Evolutionary conservation across 805 yeast genomes (phyloP), one percentile per base, ranked within the genome.

Genomic region (Pichia occidentalis): DNA sequence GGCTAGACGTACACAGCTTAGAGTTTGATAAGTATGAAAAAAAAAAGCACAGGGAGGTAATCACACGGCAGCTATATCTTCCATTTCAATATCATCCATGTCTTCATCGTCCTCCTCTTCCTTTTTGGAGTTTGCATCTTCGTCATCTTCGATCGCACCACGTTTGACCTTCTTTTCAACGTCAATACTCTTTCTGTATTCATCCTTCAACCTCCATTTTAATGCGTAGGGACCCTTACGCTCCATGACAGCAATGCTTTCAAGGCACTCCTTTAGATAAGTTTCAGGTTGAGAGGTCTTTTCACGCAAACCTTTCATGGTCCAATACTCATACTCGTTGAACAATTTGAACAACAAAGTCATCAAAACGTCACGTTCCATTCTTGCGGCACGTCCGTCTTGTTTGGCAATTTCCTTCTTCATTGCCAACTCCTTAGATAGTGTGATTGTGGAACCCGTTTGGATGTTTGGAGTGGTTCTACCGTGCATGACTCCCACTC

Each of bases 291-390:
- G 98, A 52, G 81, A 80, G 3, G 97, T 87, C 49, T 95, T 75
- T 57, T 92, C 98, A 54, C 86, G 82, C 45, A 92, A 68, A 27
- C 96, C 96, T 61, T 87, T 87, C 70, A 92, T 71, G 9, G 92
- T 79, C 98, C 98, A 92, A 61, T 88, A 92, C 56, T 90, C 97
- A 59, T 83, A 86, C 58, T 88, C 94, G 60, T 87, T 96, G 61
- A 92, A 92, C 52, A 90, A 68, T 50, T 82, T 73, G 75, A 92
- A 92, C 49, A 92, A 65, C 48, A 85, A 64, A 60, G 88, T 96
- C 70, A 90, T 73, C 41, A 92, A 72, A 46, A 87, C 97, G 57
- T 84, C 85, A 65, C 85, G 79, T 26, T 95, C 95, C 81, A 92
- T 85, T 58, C 98, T 76, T 48, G 84, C 85, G 24, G 97, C 95